These are phyloP conservation scores for Acephala macrosclerotiorum DNA, from an alignment of 2,329 filamentous ascomycete genomes.

Conservation along the genomic window DNA sequence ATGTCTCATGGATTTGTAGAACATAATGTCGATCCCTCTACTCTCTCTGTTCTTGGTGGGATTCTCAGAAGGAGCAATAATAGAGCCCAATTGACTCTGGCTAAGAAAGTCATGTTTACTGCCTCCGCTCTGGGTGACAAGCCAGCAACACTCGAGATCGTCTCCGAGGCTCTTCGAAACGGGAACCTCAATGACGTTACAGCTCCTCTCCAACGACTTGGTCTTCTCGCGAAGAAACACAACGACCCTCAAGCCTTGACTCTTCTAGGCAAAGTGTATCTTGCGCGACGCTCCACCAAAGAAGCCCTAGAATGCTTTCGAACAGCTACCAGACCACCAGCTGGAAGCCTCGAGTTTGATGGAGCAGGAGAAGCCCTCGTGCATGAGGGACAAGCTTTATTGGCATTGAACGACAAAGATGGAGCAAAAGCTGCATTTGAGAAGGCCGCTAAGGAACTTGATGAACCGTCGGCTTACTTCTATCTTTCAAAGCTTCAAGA, in stretches of 20 bases:
- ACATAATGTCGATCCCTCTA: slow-evolving; percentile 34
- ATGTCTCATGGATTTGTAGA: slow-evolving; percentile 24
- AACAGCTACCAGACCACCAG: slow-evolving; percentile 32
- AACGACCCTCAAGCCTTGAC: slow-evolving; percentile 41
- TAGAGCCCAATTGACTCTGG: slow-evolving; percentile 32
- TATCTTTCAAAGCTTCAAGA: slow-evolving; percentile 38
- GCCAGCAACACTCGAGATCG: slow-evolving; percentile 37
- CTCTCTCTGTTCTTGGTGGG: slow-evolving; percentile 34
- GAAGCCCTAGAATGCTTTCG: slow-evolving; percentile 39
- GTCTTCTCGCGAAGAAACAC: slow-evolving; percentile 36
- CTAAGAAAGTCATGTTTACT: slow-evolving; percentile 33
- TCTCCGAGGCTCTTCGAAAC: slow-evolving; percentile 28
- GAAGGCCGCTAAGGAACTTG: slow-evolving; percentile 41
- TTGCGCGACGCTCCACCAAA: slow-evolving; percentile 23
- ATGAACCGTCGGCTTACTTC: slow-evolving; percentile 42
- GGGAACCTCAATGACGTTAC: slow-evolving; percentile 21
- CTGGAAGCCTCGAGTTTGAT: slow-evolving; percentile 32
- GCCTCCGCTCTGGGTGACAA: slow-evolving; percentile 41
- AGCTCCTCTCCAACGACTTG: slow-evolving; percentile 31
- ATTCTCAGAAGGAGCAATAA: slow-evolving; percentile 35
- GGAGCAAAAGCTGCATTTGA: slow-evolving; percentile 38
- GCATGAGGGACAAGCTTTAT: slow-evolving; percentile 34
- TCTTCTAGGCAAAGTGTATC: slow-evolving; percentile 39
- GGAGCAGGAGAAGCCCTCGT: slow-evolving; percentile 40
- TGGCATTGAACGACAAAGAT: slow-evolving; percentile 23